A percentile compares a stretch with the other conserved stretches of the same genome.
Evolutionary conservation across 2,329 filamentous ascomycete species (phyloP).

Genomic region (Colletotrichum tofieldiae): DNA sequence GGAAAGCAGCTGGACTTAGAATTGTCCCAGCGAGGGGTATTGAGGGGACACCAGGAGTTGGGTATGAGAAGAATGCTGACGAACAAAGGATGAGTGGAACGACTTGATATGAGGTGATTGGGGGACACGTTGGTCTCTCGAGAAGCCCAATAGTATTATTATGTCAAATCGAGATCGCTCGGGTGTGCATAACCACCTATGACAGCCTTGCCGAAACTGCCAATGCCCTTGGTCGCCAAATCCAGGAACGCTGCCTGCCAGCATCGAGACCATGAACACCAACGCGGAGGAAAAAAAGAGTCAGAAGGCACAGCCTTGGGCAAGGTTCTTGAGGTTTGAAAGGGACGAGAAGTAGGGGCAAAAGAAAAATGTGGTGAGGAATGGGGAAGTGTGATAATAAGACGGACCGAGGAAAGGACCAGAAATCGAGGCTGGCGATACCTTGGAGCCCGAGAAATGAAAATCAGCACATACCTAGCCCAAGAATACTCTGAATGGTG

Average conservation of each 20-base stretch:
- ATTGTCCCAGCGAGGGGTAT: neutral
- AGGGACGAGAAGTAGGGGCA: neutral
- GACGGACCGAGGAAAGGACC: neutral
- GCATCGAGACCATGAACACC: neutral
- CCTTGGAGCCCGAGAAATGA: neutral
- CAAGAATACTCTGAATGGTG: neutral
- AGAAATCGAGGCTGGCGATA: neutral
- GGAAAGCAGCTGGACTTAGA: too few species aligned
- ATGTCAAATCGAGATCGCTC: too few species aligned
- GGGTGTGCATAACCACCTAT: neutral
- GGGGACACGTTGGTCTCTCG: too few species aligned
- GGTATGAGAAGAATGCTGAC: neutral
- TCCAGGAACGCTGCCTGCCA: neutral
- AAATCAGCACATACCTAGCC: constrained; percentile 1
- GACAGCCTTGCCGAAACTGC: neutral
- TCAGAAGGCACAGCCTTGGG: neutral
- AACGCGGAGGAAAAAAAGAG: neutral
- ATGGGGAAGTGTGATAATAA: neutral
- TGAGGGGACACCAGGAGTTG: too few species aligned
- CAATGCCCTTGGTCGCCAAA: neutral
- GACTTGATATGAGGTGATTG: neutral
- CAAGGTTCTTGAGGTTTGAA: neutral
- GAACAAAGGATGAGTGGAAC: neutral
- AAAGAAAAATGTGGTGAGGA: neutral
- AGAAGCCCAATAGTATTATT: too few species aligned